Evolutionary conservation across 106 monocot genomes (phyloP).

Genomic region (Allium sativum): DNA sequence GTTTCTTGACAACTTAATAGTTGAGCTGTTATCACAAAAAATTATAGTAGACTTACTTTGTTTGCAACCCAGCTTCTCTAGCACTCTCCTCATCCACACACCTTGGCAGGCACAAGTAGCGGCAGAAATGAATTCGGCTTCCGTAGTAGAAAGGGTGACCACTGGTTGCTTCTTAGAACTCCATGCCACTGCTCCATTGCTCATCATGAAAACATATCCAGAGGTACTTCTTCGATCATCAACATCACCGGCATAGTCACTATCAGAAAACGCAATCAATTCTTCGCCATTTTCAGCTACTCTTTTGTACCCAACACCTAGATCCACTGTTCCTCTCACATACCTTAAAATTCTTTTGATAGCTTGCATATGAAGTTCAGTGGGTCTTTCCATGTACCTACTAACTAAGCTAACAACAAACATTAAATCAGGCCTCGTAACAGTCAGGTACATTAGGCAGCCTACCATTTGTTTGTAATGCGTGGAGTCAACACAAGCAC

Average conservation of each 20-base stretch:
- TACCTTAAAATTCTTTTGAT: background rate
- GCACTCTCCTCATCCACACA: background rate
- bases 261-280: background rate
- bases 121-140: background rate
- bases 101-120: background rate
- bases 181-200: background rate
- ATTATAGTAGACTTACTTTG: too few relatives aligned
- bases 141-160: background rate
- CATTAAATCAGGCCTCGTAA: background rate
- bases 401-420: background rate
- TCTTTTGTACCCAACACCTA: background rate
- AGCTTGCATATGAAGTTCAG: background rate
- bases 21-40: too few relatives aligned
- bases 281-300: background rate
- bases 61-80: background rate
- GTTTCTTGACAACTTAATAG: too few relatives aligned
- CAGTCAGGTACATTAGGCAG: background rate
- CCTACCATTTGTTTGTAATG: background rate
- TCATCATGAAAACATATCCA: background rate
- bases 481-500: background rate
- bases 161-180: background rate
- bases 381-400: background rate
- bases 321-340: background rate
- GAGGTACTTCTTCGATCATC: background rate
- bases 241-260: background rate